Evolutionary conservation across 352 stramenopile genomes (phyloP), one percentile per base, ranked within the genome.

Genomic region (Aphanomyces cochlioides): DNA sequence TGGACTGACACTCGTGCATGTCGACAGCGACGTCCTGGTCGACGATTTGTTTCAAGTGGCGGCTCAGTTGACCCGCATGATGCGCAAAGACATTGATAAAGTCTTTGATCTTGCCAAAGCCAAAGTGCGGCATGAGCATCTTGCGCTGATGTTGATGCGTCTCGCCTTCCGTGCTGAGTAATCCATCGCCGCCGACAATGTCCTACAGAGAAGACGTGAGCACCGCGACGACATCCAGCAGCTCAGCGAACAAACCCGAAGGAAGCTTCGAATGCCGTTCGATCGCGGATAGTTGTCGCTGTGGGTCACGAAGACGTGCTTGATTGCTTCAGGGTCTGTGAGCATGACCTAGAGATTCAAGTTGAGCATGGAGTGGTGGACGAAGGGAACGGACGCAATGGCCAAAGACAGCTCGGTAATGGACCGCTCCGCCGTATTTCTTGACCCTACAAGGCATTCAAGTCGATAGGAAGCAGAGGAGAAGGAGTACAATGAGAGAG

Each of bases 121-220:
- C 47, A n/a, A 69, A 69, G 15, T 59, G 63, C 47, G 63, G 63
- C 41, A 59, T 69, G 10, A 69, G 41, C 40, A 69, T 50, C 63
- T 69, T 69, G 34, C 63, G 63, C 63, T 47, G 37, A 28, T 47
- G 37, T n/a, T 15, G 19, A 47, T 69, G 63, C 34, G 37, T 63
- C 8, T 69, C 8, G 28, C 40, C 63, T n/a, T 69, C 63, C 19
- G 63, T 47, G 45, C 63, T 69, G 21, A 69, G 47, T 5, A 69
- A 47, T 12, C 63, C 63, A 21, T 69, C 63, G 36, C 63, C 63
- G 36, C 63, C 45, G 13, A 47, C 59, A 7, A 69, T 2, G 50
- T 69, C 47, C 63, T 37, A 7, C 8, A 3, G 63, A 43, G n/a
- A 15, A 21, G 36, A 36, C 60, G 39, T 67, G 47, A 57, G 28